phyloP scores from a whole-genome alignment of 116 monocot genomes.

The Trichopus zeylanicus region DNA sequence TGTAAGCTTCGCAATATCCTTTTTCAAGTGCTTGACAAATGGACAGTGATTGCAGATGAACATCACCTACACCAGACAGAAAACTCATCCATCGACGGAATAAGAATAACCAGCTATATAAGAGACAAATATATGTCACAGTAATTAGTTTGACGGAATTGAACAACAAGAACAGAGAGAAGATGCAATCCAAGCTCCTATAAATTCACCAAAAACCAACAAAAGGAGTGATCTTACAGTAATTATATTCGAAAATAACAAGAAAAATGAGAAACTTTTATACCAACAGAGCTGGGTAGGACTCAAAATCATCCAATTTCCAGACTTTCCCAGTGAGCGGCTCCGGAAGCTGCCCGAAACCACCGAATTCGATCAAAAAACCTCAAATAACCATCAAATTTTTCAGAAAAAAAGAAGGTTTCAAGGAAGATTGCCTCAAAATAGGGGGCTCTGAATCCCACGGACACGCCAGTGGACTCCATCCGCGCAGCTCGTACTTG shows the following conservation, averaged over 20 bases:
- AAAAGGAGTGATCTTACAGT: too few species aligned
- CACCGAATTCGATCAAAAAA: not conserved
- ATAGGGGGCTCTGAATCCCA: slow-evolving; percentile 71
- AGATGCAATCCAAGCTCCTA: not conserved
- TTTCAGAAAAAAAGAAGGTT: not conserved
- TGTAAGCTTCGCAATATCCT: slow-evolving; percentile 75
- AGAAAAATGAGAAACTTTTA: not conserved
- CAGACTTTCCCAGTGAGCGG: slow-evolving; percentile 76
- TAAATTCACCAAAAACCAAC: not conserved
- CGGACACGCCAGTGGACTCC: slow-evolving; percentile 45
- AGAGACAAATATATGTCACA: not conserved
- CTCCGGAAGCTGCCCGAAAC: slow-evolving; percentile 68
- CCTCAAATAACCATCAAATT: not conserved
- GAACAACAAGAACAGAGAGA: not conserved
- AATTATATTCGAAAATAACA: too few species aligned
- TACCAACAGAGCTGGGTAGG: slow-evolving; percentile 77
- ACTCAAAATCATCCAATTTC: slow-evolving; percentile 85
- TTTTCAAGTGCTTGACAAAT: slow-evolving; percentile 89
- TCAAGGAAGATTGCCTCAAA: slow-evolving; percentile 47
- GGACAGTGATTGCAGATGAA: slow-evolving; percentile 99
- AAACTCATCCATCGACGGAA: too few species aligned
- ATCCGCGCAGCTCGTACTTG: slow-evolving; percentile 56
- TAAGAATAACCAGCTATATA: too few species aligned
- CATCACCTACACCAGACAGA: slow-evolving; percentile 92
- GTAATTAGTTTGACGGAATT: not conserved